phyloP scores from a whole-genome alignment of 2,329 filamentous ascomycete species.

The Phialophora tarda region DNA sequence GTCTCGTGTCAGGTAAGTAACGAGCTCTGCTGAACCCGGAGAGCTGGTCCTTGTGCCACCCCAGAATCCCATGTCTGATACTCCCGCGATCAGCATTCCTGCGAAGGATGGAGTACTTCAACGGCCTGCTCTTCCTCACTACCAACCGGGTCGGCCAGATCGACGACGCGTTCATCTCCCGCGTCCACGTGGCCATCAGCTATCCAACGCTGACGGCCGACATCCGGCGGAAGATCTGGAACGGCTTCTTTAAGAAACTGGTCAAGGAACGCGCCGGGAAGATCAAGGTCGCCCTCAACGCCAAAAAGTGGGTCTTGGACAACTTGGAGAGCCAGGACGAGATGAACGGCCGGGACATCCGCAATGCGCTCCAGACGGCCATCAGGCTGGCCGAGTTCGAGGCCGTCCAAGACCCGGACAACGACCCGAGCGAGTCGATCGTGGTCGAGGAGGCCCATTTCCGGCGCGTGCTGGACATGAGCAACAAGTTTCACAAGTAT shows the following conservation, averaged over 20 bases:
- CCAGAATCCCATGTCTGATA: neutral
- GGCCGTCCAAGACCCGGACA: neutral
- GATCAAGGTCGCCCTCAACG: neutral
- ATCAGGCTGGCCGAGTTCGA: slow-evolving; percentile 4
- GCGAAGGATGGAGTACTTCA: slow-evolving; percentile 36
- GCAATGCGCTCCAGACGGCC: slow-evolving; percentile 38
- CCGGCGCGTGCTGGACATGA: slow-evolving; percentile 1
- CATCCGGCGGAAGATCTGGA: slow-evolving; percentile 19
- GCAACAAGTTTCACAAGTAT: neutral
- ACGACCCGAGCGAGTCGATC: neutral
- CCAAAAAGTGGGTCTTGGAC: slow-evolving; percentile 8
- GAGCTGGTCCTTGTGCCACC: neutral
- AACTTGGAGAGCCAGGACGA: slow-evolving; percentile 1
- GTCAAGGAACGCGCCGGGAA: neutral
- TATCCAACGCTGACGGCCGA: slow-evolving; percentile 36
- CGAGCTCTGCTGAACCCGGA: neutral
- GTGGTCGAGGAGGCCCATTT: slow-evolving; percentile 3
- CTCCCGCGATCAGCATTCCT: slow-evolving; percentile 29
- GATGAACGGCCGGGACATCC: slow-evolving; percentile 48
- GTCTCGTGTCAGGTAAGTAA: slow-evolving; percentile 18
- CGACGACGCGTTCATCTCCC: slow-evolving; percentile 42
- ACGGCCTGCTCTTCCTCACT: slow-evolving; percentile 42
- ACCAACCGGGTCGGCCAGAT: slow-evolving; percentile 42
- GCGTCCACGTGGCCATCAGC: slow-evolving; percentile 41
- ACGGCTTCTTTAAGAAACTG: slow-evolving; percentile 17